These are phyloP conservation scores for Boletellus ananas DNA, from an alignment of 768 basidiomycete genomes.

Conservation along the genomic window DNA sequence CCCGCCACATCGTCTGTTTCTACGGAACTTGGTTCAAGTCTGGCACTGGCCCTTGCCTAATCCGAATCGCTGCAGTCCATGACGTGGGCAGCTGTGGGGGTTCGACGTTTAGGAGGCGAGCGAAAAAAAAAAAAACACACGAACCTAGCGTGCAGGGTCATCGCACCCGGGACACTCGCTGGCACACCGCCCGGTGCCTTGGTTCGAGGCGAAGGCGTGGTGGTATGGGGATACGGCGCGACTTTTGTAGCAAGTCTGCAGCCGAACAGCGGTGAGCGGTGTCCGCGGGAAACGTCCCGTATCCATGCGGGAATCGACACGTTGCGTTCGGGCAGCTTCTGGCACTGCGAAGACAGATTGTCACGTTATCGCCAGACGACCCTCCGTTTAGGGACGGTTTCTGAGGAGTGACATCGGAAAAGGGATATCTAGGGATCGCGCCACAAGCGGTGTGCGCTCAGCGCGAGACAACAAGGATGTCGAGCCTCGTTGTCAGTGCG, in stretches of 20 bases:
- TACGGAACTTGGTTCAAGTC: too few species aligned
- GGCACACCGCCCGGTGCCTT: too few species aligned
- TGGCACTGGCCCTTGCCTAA: background rate
- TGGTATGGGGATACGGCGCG: constrained; percentile 22
- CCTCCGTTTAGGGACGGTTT: background rate
- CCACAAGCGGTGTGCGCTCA: background rate
- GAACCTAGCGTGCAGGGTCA: too few species aligned
- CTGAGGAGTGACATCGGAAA: too few species aligned
- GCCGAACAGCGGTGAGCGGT: constrained; percentile 15
- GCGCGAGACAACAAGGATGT: background rate
- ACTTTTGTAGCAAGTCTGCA: constrained; percentile 8
- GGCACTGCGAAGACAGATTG: constrained; percentile 17
- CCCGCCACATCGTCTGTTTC: background rate
- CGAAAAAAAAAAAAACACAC: too few species aligned
- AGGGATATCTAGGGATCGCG: constrained; percentile 5
- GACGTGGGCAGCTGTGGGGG: constrained; percentile 23
- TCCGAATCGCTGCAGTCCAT: constrained; percentile 10
- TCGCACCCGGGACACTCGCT: too few species aligned
- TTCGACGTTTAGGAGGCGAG: constrained; percentile 18
- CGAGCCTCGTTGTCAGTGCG: background rate
- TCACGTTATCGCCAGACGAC: constrained; percentile 21
- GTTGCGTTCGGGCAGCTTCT: constrained; percentile 18
- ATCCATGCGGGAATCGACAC: constrained; percentile 27
- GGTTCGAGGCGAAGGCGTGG: background rate
- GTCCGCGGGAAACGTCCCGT: constrained; percentile 29